Evolutionary conservation across 2,329 filamentous ascomycete genomes (phyloP).

Genomic region (Pseudogymnoascus sp.): DNA sequence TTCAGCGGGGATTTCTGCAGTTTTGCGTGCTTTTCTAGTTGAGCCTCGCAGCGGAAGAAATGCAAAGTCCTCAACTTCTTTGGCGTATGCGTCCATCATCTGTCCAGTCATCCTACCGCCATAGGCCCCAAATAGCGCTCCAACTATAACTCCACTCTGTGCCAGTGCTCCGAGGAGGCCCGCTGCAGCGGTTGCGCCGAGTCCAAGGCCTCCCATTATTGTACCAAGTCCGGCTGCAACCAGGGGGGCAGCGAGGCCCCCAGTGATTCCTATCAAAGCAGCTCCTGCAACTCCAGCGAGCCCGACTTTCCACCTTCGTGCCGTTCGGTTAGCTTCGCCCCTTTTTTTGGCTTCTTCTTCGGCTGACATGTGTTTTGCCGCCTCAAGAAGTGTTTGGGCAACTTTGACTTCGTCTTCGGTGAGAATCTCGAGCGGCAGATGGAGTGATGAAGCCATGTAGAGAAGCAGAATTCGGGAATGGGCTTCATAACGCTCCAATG

Average conservation of each 20-base stretch:
- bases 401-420: conserved; percentile 66
- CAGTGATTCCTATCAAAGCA: conserved; percentile 61
- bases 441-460: conserved; percentile 60
- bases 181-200: conserved; percentile 66
- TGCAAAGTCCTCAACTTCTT: conserved; percentile 81
- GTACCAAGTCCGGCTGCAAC: conserved; percentile 71
- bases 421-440: conserved; percentile 55
- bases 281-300: conserved; percentile 82
- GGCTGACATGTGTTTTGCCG: conserved; percentile 60
- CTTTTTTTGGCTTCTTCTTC: conserved; percentile 66
- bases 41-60: conserved; percentile 64
- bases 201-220: conserved; percentile 65
- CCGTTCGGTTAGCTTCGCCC: conserved; percentile 58
- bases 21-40: conserved; percentile 35
- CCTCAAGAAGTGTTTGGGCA: conserved; percentile 63
- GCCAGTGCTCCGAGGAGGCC: conserved; percentile 72
- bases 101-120: conserved; percentile 72
- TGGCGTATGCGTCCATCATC: conserved; percentile 80
- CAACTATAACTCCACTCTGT: conserved; percentile 70
- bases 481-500: conserved; percentile 67
- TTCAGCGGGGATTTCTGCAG: conserved; percentile 39
- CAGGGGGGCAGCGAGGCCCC: conserved; percentile 68
- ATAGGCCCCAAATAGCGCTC: conserved; percentile 86
- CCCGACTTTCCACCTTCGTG: conserved; percentile 82
- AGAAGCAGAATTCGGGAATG: conserved; percentile 65